phyloP scores from a whole-genome alignment of 2,329 filamentous ascomycete genomes.

The Monosporascus sp. region DNA sequence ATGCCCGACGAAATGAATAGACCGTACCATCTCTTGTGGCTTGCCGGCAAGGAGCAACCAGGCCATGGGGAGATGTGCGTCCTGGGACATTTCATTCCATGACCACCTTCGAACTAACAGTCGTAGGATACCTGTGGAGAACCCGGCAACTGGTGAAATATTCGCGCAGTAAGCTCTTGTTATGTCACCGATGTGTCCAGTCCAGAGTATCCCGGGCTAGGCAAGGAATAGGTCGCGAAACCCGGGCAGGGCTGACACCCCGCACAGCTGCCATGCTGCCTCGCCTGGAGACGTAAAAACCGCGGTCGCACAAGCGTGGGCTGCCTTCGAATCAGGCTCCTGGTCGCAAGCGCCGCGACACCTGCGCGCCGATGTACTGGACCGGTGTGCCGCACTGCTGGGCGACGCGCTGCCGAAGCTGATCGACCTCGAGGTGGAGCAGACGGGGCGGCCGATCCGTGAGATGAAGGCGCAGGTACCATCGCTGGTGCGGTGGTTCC shows the following conservation, averaged over 20 bases:
- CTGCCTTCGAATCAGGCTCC: conserved; percentile 42
- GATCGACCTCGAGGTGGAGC: conserved; percentile 58
- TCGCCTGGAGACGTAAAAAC: conserved; percentile 38
- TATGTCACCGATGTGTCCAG: too few species aligned
- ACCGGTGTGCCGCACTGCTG: conserved; percentile 52
- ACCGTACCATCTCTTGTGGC: conserved; percentile 30
- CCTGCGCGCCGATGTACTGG: conserved; percentile 56
- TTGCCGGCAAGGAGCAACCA: conserved; percentile 33
- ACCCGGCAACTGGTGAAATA: conserved; percentile 47
- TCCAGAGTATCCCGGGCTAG: background rate
- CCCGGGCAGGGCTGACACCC: background rate
- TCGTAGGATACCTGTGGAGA: conserved; percentile 46
- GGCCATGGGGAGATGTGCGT: conserved; percentile 43
- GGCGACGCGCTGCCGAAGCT: conserved; percentile 47
- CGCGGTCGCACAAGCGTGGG: conserved; percentile 36
- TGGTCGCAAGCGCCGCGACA: conserved; percentile 56
- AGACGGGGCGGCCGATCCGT: conserved; percentile 63
- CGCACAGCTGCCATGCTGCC: conserved; percentile 41
- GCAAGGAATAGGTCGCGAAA: background rate
- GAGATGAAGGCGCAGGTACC: conserved; percentile 68
- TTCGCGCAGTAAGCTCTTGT: conserved; percentile 40
- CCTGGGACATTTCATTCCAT: conserved; percentile 5
- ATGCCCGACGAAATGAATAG: conserved; percentile 7
- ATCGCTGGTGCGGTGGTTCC: conserved; percentile 63
- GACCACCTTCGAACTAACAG: conserved; percentile 7